These are phyloP conservation scores for Mangifera indica DNA, from an alignment of 345 rosid genomes.

Conservation along the genomic window DNA sequence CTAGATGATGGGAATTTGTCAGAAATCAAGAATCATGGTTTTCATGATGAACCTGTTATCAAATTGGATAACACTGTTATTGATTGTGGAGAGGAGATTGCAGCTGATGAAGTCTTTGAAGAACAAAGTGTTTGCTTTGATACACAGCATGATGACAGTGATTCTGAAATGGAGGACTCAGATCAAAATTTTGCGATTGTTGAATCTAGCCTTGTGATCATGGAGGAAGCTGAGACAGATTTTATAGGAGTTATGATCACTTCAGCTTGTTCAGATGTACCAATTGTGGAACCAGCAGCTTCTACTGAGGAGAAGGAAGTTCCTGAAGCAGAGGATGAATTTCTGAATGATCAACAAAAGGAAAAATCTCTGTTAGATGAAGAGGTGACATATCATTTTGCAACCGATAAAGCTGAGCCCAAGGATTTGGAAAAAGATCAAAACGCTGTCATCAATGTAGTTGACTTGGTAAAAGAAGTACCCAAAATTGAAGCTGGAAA, in stretches of 20 bases:
- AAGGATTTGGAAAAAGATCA: slow-evolving; percentile 21
- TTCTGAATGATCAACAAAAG: slow-evolving; percentile 8
- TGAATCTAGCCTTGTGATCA: slow-evolving; percentile 21
- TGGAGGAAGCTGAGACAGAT: slow-evolving; percentile 23
- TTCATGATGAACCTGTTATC: slow-evolving; percentile 14
- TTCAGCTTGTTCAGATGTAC: slow-evolving; percentile 14
- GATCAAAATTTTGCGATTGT: slow-evolving; percentile 16
- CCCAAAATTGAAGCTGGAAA: slow-evolving; percentile 17
- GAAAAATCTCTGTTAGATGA: slow-evolving; percentile 12
- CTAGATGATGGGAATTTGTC: slow-evolving; percentile 15
- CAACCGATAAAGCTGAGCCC: slow-evolving; percentile 6
- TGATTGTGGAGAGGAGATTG: slow-evolving; percentile 26
- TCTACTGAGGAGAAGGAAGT: slow-evolving; percentile 18
- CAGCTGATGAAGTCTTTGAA: slow-evolving; percentile 23
- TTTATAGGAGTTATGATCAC: background rate
- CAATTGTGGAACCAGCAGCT: slow-evolving; percentile 12
- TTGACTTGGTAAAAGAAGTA: slow-evolving; percentile 5
- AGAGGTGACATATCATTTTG: background rate
- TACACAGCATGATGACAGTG: slow-evolving; percentile 6
- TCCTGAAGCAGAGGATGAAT: slow-evolving; percentile 19
- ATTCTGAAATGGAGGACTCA: slow-evolving; percentile 15
- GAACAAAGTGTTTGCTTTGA: slow-evolving; percentile 26
- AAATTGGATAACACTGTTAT: slow-evolving; percentile 14
- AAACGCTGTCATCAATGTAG: background rate
- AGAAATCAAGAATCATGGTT: slow-evolving; percentile 19